These are phyloP conservation scores for Hymenoscyphus repandus DNA, from an alignment of 2,329 filamentous ascomycete species.

Conservation along the genomic window DNA sequence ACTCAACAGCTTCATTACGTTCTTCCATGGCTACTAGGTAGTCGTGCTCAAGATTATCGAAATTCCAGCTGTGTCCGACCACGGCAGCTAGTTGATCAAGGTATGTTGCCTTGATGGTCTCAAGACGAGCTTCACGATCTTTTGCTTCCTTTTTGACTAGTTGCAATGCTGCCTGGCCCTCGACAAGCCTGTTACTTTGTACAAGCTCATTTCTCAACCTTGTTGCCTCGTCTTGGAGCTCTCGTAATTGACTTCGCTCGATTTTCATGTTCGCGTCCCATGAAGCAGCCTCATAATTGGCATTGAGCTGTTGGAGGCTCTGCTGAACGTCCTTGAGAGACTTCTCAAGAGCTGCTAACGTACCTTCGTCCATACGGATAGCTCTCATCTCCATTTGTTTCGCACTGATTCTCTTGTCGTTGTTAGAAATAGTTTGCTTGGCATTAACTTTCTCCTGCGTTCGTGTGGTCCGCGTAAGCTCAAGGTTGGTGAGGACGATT, in stretches of 20 bases:
- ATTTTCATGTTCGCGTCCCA: slow-evolving; percentile 68
- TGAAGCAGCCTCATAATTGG: slow-evolving; percentile 56
- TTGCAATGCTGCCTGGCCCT: slow-evolving; percentile 79
- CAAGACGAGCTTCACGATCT: slow-evolving; percentile 67
- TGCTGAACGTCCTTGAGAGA: slow-evolving; percentile 65
- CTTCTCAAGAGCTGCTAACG: slow-evolving; percentile 69
- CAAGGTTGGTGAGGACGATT: slow-evolving; percentile 64
- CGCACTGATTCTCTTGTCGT: slow-evolving; percentile 63
- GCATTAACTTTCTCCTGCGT: slow-evolving; percentile 70
- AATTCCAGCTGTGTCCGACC: slow-evolving; percentile 62
- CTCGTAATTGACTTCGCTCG: slow-evolving; percentile 59
- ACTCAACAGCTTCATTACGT: slow-evolving; percentile 52
- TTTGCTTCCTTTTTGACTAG: slow-evolving; percentile 75
- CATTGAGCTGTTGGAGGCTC: slow-evolving; percentile 55
- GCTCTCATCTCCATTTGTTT: slow-evolving; percentile 64
- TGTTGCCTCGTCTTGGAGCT: slow-evolving; percentile 67
- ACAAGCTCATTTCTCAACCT: slow-evolving; percentile 74
- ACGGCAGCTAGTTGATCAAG: slow-evolving; percentile 61
- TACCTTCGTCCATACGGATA: slow-evolving; percentile 83
- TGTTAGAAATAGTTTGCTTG: slow-evolving; percentile 64
- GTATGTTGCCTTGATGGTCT: slow-evolving; percentile 74
- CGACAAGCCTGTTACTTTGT: slow-evolving; percentile 74
- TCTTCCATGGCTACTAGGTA: slow-evolving; percentile 60
- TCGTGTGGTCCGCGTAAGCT: slow-evolving; percentile 65
- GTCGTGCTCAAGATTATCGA: slow-evolving; percentile 62